Conservation (phyloP, 208 protist genomes). For the Leptomonas seymouri region DNA sequence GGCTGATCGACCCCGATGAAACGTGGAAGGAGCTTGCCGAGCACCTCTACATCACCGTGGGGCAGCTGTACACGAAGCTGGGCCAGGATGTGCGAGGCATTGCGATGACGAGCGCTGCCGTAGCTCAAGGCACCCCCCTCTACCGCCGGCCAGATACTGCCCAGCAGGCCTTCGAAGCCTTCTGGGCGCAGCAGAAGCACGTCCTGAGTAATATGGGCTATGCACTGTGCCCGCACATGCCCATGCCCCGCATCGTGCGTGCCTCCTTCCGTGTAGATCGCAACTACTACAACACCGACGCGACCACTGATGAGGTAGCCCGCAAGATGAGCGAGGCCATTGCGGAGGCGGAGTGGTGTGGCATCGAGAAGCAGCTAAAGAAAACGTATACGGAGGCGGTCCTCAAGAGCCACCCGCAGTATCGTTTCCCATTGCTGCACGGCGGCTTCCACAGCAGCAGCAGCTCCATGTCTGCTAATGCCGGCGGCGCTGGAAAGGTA, state of each 20-base stretch:
- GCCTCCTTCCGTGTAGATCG: constrained; percentile 52
- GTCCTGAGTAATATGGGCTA: constrained; percentile 57
- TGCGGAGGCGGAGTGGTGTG: constrained; percentile 63
- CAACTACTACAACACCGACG: constrained; percentile 66
- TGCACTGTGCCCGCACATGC: constrained; percentile 72
- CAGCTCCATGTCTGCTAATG: background rate
- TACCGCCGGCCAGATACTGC: constrained; percentile 49
- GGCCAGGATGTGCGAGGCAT: constrained; percentile 62
- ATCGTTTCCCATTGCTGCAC: constrained; percentile 27
- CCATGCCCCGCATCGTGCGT: constrained; percentile 58
- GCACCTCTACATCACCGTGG: constrained; percentile 53
- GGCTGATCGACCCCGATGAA: constrained; percentile 47
- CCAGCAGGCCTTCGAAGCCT: constrained; percentile 44
- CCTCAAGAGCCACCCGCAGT: constrained; percentile 10
- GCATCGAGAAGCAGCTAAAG: constrained; percentile 59
- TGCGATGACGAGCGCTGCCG: constrained; percentile 46
- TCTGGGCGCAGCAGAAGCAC: constrained; percentile 54
- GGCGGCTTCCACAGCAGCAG: constrained; percentile 1
- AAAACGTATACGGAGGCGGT: constrained; percentile 25
- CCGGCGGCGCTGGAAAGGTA: background rate
- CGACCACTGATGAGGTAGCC: constrained; percentile 38
- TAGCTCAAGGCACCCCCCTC: constrained; percentile 57
- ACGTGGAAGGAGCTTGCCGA: constrained; percentile 62
- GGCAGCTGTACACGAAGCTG: constrained; percentile 64
- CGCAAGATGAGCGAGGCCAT: constrained; percentile 42